These are phyloP conservation scores for Spatholobus suberectus DNA, from an alignment of 306 rosid genomes.

Conservation along the genomic window DNA sequence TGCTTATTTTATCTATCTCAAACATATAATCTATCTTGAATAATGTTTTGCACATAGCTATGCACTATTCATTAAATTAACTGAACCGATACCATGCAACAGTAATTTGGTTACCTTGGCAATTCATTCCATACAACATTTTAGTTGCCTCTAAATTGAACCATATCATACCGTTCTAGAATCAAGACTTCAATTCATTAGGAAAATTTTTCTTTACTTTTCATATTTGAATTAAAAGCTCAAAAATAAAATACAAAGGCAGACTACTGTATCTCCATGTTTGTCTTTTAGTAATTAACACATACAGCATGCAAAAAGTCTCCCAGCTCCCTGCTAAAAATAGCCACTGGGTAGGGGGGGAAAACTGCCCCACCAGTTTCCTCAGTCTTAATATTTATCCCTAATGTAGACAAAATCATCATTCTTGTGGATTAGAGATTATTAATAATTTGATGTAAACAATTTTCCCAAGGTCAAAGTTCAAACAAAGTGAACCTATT, in stretches of 20 bases:
- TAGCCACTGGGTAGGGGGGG: not conserved
- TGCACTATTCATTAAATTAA: not conserved
- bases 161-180: not conserved
- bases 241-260: not conserved
- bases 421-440: not conserved
- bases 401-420: not conserved
- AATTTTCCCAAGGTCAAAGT: not conserved
- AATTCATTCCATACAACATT: not conserved
- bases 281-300: not conserved
- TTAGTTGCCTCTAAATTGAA: conserved; percentile 6
- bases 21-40: not conserved
- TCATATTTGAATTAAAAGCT: not conserved
- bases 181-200: not conserved
- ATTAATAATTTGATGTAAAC: not conserved
- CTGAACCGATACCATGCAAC: conserved; percentile 3
- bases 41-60: not conserved
- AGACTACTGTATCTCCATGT: not conserved
- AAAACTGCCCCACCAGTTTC: not conserved
- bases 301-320: not conserved
- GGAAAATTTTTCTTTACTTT: not conserved
- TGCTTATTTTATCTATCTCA: not conserved
- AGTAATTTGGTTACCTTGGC: no score
- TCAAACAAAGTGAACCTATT: conserved; percentile 12
- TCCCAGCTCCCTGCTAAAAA: not conserved
- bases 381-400: not conserved